A percentile compares a stretch with the other conserved stretches of the same genome.
Conservation (phyloP, 306 rosid species). For the Cucurbita ficifolia region DNA sequence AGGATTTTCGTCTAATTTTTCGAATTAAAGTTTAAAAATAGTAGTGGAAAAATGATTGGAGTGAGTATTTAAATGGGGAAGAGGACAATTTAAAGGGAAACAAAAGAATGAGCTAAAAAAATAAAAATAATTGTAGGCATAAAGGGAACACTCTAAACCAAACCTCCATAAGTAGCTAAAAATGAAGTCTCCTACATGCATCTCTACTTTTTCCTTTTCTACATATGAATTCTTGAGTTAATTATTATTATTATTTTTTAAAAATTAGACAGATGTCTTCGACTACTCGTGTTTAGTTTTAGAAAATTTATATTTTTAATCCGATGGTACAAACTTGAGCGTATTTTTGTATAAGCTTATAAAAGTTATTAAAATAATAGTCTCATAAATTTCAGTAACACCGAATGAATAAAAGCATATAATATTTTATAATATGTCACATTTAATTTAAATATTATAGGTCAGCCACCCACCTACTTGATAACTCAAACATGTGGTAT, state of each 20-base stretch:
- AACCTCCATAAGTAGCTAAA: not conserved
- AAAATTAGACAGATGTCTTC: no score
- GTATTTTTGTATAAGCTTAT: no score
- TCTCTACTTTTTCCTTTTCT: not conserved
- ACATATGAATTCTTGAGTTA: not conserved
- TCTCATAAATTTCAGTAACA: not conserved
- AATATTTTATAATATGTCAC: not conserved
- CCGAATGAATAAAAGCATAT: not conserved
- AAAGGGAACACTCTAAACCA: not conserved
- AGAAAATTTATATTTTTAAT: no score
- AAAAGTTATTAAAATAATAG: no score
- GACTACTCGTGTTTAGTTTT: no score
- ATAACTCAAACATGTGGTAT: constrained; percentile 59
- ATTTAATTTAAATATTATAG: constrained; percentile 15
- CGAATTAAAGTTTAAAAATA: no score
- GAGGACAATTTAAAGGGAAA: not conserved
- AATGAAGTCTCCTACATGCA: not conserved
- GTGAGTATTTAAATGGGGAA: not conserved
- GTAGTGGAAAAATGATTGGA: not conserved
- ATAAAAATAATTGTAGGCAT: not conserved
- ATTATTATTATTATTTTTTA: no score
- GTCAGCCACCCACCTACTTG: constrained; percentile 41
- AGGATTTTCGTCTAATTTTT: no score
- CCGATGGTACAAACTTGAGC: no score
- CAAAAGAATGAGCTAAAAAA: not conserved